Conservation (phyloP, 495 filamentous ascomycete species). For the Staphylotrichum longicolle region DNA sequence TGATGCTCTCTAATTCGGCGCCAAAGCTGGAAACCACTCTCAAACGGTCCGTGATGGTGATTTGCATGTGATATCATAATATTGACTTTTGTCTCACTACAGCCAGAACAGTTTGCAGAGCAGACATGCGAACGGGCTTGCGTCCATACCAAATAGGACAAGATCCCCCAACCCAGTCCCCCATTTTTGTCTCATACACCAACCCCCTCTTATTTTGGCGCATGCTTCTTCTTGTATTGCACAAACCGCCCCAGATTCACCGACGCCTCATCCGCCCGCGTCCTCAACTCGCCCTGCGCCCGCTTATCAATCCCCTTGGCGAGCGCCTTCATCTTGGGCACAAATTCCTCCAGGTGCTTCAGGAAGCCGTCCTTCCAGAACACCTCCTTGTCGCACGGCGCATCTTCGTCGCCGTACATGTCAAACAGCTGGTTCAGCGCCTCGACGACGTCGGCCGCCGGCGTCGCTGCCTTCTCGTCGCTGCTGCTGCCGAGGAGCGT, state of each 20-base stretch:
- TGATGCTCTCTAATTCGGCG: not conserved
- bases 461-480: slow-evolving; percentile 19
- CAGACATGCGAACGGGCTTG: not conserved
- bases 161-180: too few relatives aligned
- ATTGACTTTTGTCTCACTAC: slow-evolving; percentile 8
- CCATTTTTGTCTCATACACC: too few relatives aligned
- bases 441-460: slow-evolving; percentile 53
- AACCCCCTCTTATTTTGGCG: slow-evolving; percentile 19
- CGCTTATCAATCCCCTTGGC: slow-evolving; percentile 58
- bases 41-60: slow-evolving; percentile 4
- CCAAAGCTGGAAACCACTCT: not conserved
- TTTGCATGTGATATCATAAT: not conserved
- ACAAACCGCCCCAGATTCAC: slow-evolving; percentile 59
- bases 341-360: slow-evolving; percentile 51
- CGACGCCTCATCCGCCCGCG: slow-evolving; percentile 54
- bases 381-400: slow-evolving; percentile 54
- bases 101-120: not conserved
- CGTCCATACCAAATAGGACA: too few relatives aligned
- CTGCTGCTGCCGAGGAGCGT: slow-evolving; percentile 46
- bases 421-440: slow-evolving; percentile 61
- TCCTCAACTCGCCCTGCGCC: slow-evolving; percentile 49
- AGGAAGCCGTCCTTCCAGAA: slow-evolving; percentile 61
- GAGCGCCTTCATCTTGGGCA: slow-evolving; percentile 50
- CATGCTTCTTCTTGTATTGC: slow-evolving; percentile 56
- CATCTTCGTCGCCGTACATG: slow-evolving; percentile 58